These are phyloP conservation scores for Trichoderma asperelloides DNA, from an alignment of 495 filamentous ascomycete species.

Conservation along the genomic window DNA sequence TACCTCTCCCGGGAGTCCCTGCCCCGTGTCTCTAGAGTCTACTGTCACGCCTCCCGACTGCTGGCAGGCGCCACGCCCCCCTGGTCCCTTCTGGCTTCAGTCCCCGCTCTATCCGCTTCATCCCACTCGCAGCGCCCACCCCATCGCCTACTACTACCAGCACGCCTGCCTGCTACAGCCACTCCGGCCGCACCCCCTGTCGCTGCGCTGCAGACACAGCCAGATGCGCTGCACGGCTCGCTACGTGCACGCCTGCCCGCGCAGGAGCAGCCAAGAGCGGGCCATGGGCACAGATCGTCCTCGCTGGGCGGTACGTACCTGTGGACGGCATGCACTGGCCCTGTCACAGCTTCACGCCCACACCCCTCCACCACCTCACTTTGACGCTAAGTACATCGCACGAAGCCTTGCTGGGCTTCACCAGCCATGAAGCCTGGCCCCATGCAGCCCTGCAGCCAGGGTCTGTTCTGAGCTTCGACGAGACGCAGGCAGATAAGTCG, in stretches of 20 bases:
- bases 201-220: background rate
- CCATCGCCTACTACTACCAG: background rate
- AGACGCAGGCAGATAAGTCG: slow-evolving; percentile 1
- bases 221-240: background rate
- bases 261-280: background rate
- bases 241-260: background rate
- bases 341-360: background rate
- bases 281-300: background rate
- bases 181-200: background rate
- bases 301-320: background rate
- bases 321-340: background rate
- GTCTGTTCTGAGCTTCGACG: background rate
- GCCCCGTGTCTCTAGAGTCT: background rate
- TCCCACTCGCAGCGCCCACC: background rate
- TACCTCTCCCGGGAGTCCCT: slow-evolving; percentile 6
- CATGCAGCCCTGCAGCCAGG: slow-evolving; percentile 7
- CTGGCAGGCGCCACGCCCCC: slow-evolving; percentile 1
- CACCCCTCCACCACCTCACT: background rate
- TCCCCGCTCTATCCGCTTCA: background rate
- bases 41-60: slow-evolving; percentile 4
- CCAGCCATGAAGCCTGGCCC: slow-evolving; percentile 1
- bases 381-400: background rate
- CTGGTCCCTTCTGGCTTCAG: background rate
- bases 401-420: slow-evolving; percentile 6
- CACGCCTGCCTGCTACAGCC: background rate